Conservation (phyloP, 2,329 filamentous ascomycete genomes). For the Talaromyces islandicus region DNA sequence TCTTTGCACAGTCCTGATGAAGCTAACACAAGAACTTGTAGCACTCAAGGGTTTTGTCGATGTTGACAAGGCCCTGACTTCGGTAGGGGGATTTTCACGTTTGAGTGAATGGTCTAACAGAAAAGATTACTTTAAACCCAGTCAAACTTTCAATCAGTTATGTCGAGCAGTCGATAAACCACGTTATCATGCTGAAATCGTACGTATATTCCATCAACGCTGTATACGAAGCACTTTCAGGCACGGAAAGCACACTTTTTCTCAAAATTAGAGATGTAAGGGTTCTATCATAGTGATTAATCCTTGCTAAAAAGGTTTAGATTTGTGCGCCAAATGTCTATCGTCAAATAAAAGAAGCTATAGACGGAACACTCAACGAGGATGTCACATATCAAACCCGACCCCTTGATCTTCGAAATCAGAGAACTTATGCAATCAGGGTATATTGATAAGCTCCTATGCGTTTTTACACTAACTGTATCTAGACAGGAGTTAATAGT, state of each 20-base stretch:
- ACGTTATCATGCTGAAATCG: constrained; percentile 78
- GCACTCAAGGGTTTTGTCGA: constrained; percentile 72
- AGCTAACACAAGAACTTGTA: constrained; percentile 23
- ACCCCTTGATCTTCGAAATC: constrained; percentile 80
- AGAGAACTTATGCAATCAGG: constrained; percentile 83
- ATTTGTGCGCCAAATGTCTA: constrained; percentile 62
- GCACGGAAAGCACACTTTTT: constrained; percentile 60
- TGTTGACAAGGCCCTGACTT: constrained; percentile 71
- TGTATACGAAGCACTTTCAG: constrained; percentile 61
- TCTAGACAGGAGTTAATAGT: constrained; percentile 69
- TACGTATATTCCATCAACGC: constrained; percentile 65
- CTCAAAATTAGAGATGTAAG: constrained; percentile 57
- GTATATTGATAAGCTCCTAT: not conserved
- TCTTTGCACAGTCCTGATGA: not conserved
- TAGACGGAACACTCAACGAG: constrained; percentile 68
- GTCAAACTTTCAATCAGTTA: constrained; percentile 59
- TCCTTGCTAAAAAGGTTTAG: constrained; percentile 22
- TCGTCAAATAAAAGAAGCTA: constrained; percentile 55
- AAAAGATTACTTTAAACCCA: constrained; percentile 69
- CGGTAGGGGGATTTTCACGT: constrained; percentile 43
- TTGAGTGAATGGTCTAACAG: constrained; percentile 11
- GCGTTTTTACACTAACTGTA: not conserved
- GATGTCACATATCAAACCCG: constrained; percentile 73
- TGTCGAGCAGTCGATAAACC: constrained; percentile 76
- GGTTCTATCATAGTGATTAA: not conserved